Percentiles rank a stretch among this genome's conserved stretches.
These are phyloP conservation scores for Fragilariopsis cylindrus DNA, from an alignment of 108 stramenopile genomes.

Conservation along the genomic window DNA sequence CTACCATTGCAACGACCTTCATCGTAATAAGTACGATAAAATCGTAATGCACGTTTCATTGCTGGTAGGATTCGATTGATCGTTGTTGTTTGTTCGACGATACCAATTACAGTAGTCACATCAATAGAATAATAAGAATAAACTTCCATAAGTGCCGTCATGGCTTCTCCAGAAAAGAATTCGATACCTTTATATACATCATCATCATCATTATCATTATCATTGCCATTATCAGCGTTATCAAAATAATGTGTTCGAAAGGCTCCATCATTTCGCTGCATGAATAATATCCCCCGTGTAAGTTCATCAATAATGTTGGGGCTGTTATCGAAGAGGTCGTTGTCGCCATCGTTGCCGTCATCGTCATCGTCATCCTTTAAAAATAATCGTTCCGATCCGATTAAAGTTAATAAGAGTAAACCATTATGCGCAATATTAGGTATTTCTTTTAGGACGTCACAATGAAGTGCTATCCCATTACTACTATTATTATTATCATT, in stretches of 20 bases:
- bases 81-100: neutral
- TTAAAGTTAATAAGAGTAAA: constrained; percentile 26
- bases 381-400: constrained; percentile 19
- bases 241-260: constrained; percentile 26
- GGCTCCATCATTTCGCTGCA: constrained; percentile 45
- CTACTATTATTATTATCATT: neutral
- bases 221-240: neutral
- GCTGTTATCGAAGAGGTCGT: neutral
- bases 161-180: constrained; percentile 56
- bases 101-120: neutral
- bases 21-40: constrained; percentile 43
- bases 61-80: constrained; percentile 25
- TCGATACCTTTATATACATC: constrained; percentile 30
- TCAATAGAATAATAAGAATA: constrained; percentile 5
- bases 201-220: constrained; percentile 16
- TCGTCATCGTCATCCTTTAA: neutral
- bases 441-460: constrained; percentile 29
- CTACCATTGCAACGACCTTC: constrained; percentile 1
- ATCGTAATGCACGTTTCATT: constrained; percentile 36
- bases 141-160: constrained; percentile 44
- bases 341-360: neutral
- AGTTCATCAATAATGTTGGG: constrained; percentile 23
- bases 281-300: constrained; percentile 36
- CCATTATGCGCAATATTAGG: constrained; percentile 57
- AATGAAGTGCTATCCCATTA: neutral